These are phyloP conservation scores for Noccaea bulbosa DNA, from an alignment of 345 rosid genomes.

Conservation along the genomic window DNA sequence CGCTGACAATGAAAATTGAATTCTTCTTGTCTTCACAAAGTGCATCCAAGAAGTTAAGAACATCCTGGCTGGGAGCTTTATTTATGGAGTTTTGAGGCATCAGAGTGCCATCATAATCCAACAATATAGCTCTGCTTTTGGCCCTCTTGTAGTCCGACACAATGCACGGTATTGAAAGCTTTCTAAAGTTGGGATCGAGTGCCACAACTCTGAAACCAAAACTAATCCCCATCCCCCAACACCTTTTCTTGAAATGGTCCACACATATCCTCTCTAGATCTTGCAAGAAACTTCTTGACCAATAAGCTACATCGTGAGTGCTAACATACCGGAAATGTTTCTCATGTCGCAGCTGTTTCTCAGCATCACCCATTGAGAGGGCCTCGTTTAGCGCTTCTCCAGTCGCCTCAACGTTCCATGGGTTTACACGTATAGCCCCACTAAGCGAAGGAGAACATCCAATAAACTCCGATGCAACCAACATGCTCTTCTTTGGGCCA, in stretches of 20 bases:
- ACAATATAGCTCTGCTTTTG: slow-evolving; percentile 46
- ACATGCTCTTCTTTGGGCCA: slow-evolving; percentile 50
- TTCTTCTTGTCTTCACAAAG: slow-evolving; percentile 47
- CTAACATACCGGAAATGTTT: slow-evolving; percentile 72
- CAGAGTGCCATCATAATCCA: slow-evolving; percentile 50
- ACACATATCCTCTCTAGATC: slow-evolving; percentile 50
- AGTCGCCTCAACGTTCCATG: slow-evolving; percentile 51
- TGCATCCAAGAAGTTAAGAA: slow-evolving; percentile 41
- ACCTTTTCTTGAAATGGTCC: slow-evolving; percentile 50
- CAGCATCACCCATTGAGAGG: slow-evolving; percentile 45
- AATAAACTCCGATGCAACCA: slow-evolving; percentile 49
- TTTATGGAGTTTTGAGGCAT: slow-evolving; percentile 51
- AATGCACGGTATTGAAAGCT: slow-evolving; percentile 50
- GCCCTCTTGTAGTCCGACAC: slow-evolving; percentile 51
- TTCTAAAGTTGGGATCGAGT: slow-evolving; percentile 48
- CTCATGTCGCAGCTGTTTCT: slow-evolving; percentile 71
- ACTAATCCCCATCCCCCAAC: slow-evolving; percentile 51
- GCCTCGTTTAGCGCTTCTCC: slow-evolving; percentile 49
- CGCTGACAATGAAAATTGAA: slow-evolving; percentile 46
- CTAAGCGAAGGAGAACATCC: slow-evolving; percentile 51
- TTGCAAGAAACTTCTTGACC: slow-evolving; percentile 52
- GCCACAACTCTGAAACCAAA: slow-evolving; percentile 52
- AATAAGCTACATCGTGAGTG: slow-evolving; percentile 47
- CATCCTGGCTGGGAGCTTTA: slow-evolving; percentile 49
- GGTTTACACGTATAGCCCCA: slow-evolving; percentile 51